phyloP scores from a whole-genome alignment of 495 filamentous ascomycete genomes.

The Chaetomium tenue region DNA sequence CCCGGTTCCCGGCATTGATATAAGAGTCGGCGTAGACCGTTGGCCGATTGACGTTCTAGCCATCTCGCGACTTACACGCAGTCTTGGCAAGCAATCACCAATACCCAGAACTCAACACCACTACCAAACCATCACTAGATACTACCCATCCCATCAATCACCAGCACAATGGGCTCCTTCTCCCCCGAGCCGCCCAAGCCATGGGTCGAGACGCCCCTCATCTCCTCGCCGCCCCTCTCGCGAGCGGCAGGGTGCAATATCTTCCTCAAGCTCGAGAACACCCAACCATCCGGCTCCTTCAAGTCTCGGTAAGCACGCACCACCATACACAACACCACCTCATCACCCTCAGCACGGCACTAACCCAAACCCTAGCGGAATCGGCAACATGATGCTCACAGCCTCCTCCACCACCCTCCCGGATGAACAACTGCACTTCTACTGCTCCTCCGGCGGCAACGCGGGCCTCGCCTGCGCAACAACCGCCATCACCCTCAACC shows the following conservation, averaged over 20 bases:
- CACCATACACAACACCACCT: background rate
- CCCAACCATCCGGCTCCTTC: constrained; percentile 92
- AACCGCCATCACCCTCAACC: constrained; percentile 66
- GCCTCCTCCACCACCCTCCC: constrained; percentile 35
- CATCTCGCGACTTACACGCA: constrained; percentile 5
- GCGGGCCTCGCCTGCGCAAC: constrained; percentile 88
- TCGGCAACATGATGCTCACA: constrained; percentile 74
- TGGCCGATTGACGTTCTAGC: background rate
- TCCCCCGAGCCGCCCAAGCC: constrained; percentile 48
- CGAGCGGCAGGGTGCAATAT: constrained; percentile 72
- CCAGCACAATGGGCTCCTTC: constrained; percentile 41
- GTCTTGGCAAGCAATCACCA: background rate
- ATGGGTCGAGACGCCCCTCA: constrained; percentile 71
- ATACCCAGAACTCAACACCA: background rate
- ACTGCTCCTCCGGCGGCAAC: constrained; percentile 84
- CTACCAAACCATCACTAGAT: background rate
- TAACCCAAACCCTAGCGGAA: constrained; percentile 45
- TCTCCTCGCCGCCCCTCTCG: constrained; percentile 66
- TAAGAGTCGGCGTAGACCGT: constrained; percentile 5
- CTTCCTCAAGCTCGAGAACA: constrained; percentile 90
- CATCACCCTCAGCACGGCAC: background rate
- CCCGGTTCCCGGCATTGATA: constrained; percentile 4
- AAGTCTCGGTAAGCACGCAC: constrained; percentile 63
- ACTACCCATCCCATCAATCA: background rate
- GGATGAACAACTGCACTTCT: constrained; percentile 64